Conservation (phyloP, 805 yeast species). For the Saccharomycopsis sp. region DNA sequence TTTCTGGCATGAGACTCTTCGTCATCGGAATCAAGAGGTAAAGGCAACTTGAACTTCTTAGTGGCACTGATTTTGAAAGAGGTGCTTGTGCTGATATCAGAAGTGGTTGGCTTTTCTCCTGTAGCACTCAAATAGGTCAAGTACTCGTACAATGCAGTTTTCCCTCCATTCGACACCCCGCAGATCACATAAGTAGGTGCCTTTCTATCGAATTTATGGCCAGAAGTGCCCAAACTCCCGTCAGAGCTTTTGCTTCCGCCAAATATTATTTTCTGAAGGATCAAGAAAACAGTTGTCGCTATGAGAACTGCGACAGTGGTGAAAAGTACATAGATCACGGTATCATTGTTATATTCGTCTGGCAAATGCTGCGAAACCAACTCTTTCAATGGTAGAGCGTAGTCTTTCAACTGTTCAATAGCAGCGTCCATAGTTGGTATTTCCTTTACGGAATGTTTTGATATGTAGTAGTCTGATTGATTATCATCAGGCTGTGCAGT, state of each 20-base stretch:
- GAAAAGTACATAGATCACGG: not conserved
- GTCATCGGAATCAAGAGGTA: constrained; percentile 5
- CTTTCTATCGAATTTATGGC: constrained; percentile 15
- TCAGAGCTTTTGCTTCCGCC: not conserved
- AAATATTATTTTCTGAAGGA: not conserved
- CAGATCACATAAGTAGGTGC: constrained; percentile 55
- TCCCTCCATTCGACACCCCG: constrained; percentile 63
- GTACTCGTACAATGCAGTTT: constrained; percentile 47
- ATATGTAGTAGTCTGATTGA: no score
- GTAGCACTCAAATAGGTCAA: constrained; percentile 2
- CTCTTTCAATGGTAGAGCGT: not conserved
- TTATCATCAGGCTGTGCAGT: no score
- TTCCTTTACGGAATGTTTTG: no score
- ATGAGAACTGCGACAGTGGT: not conserved
- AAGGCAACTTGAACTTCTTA: constrained; percentile 35
- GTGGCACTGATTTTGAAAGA: constrained; percentile 44
- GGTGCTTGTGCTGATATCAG: constrained; percentile 36
- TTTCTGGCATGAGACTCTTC: constrained; percentile 29
- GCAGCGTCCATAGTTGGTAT: not conserved
- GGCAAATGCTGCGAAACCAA: not conserved
- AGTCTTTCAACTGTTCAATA: not conserved
- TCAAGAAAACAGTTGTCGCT: not conserved
- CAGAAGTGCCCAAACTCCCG: not conserved
- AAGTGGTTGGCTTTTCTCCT: constrained; percentile 1
- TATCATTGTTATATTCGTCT: not conserved